A percentile compares a stretch with the other conserved stretches of the same genome.
Conservation (phyloP, 768 basidiomycete genomes). For the Lactifluus echinatus region DNA sequence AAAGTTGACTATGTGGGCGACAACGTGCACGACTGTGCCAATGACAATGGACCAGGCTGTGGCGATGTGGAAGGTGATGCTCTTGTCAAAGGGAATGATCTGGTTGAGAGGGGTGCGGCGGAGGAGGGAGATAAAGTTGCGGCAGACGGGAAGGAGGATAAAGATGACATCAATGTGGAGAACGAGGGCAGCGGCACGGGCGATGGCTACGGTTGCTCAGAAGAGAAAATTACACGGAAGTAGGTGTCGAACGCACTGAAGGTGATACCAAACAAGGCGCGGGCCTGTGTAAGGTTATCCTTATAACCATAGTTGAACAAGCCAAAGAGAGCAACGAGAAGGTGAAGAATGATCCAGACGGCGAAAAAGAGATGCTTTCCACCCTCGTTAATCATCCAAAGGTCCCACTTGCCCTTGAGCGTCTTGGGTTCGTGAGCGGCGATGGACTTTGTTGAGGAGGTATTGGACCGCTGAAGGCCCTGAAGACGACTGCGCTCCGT, state of each 20-base stretch:
- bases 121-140: constrained; percentile 86
- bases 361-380: constrained; percentile 70
- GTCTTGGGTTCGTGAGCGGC: constrained; percentile 33
- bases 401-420: constrained; percentile 39
- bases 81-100: constrained; percentile 90
- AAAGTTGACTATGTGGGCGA: constrained; percentile 85
- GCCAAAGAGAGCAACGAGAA: constrained; percentile 69
- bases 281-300: constrained; percentile 64
- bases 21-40: constrained; percentile 65
- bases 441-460: constrained; percentile 25
- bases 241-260: constrained; percentile 45
- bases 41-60: constrained; percentile 86
- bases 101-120: constrained; percentile 79
- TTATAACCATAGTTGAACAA: constrained; percentile 69
- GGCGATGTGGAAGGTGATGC: constrained; percentile 83
- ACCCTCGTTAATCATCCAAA: constrained; percentile 97
- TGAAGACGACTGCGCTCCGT: constrained; percentile 77
- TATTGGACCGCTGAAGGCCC: constrained; percentile 64
- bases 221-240: background rate
- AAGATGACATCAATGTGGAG: constrained; percentile 88
- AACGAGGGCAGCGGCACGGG: constrained; percentile 81
- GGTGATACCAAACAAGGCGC: constrained; percentile 63
- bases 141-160: constrained; percentile 91
- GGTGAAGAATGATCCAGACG: constrained; percentile 73
- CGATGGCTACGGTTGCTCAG: constrained; percentile 48